phyloP scores from a whole-genome alignment of 169 alveolate species.

The Toxoplasma gondii region DNA sequence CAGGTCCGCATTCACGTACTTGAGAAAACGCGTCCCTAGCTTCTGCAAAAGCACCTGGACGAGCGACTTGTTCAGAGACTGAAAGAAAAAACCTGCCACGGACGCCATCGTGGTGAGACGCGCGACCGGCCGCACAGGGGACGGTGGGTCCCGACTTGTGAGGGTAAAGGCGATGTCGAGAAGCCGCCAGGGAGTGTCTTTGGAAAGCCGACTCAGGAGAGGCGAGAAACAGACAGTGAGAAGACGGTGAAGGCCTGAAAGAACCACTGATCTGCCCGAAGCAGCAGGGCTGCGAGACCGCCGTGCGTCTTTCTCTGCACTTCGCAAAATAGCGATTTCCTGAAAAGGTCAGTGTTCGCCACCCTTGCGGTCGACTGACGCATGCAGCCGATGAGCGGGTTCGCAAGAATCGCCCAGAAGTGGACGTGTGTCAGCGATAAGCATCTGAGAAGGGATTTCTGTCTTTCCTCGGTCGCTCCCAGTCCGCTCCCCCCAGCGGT shows the following conservation, averaged over 20 bases:
- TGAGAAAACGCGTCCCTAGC: conserved; percentile 1
- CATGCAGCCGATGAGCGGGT: too few species aligned
- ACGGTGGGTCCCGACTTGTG: background rate
- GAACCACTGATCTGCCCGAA: too few species aligned
- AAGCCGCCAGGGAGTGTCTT: background rate
- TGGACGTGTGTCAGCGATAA: too few species aligned
- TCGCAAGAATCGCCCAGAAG: too few species aligned
- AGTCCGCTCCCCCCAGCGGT: too few species aligned
- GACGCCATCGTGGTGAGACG: conserved; percentile 8
- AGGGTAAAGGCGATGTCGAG: background rate
- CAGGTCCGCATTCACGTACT: conserved; percentile 11
- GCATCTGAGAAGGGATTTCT: too few species aligned
- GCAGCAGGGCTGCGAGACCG: too few species aligned
- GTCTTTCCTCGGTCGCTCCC: too few species aligned
- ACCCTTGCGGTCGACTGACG: too few species aligned
- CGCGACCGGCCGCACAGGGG: background rate
- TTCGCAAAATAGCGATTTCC: too few species aligned
- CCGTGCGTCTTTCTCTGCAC: too few species aligned
- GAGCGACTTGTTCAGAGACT: conserved; percentile 11
- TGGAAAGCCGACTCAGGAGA: background rate
- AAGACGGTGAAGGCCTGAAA: background rate
- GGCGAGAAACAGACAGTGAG: background rate
- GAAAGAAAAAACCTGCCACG: conserved; percentile 2
- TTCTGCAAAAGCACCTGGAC: conserved; percentile 13
- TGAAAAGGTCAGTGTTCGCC: too few species aligned